phyloP scores from a whole-genome alignment of 1,139 yeast species.

The Zygoascus hellenicus region DNA sequence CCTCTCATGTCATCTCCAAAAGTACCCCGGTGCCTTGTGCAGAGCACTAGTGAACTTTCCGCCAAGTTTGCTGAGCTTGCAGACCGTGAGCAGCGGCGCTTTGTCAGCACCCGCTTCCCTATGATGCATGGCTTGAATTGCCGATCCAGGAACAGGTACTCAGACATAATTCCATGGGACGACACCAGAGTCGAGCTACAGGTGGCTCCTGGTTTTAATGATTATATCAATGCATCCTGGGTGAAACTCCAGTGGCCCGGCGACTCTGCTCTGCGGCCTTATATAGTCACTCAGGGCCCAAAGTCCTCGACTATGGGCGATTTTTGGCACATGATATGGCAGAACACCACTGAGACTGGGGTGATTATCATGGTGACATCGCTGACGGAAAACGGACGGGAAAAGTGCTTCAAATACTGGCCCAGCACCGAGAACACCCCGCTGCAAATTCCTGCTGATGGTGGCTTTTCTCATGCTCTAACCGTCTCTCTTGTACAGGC shows the following conservation, averaged over 20 bases:
- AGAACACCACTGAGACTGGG: conserved; percentile 39
- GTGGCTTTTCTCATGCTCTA: conserved; percentile 14
- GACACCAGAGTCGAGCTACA: conserved; percentile 45
- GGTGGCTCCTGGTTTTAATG: conserved; percentile 29
- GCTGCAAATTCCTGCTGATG: conserved; percentile 17
- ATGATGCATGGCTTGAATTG: conserved; percentile 6
- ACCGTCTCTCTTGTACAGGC: conserved; percentile 14
- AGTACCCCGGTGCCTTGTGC: conserved; percentile 1
- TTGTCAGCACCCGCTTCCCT: not conserved
- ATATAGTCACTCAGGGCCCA: conserved; percentile 74
- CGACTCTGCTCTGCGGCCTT: too few species aligned
- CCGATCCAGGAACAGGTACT: conserved; percentile 45
- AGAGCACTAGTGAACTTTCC: not conserved
- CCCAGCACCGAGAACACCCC: conserved; percentile 33
- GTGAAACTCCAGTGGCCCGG: conserved; percentile 31
- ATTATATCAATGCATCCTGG: conserved; percentile 47
- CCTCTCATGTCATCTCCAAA: conserved; percentile 1
- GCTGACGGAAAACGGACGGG: conserved; percentile 45
- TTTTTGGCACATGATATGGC: conserved; percentile 81
- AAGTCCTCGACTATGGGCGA: conserved; percentile 52
- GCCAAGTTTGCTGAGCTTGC: conserved; percentile 13
- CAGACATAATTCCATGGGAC: conserved; percentile 57
- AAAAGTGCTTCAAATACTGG: conserved; percentile 79
- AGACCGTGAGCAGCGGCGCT: conserved; percentile 13
- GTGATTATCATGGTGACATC: conserved; percentile 88